A percentile compares a stretch with the other conserved stretches of the same genome.
Evolutionary conservation across 2,329 filamentous ascomycete genomes (phyloP).

Genomic region (Sphaerostilbella broomeana): DNA sequence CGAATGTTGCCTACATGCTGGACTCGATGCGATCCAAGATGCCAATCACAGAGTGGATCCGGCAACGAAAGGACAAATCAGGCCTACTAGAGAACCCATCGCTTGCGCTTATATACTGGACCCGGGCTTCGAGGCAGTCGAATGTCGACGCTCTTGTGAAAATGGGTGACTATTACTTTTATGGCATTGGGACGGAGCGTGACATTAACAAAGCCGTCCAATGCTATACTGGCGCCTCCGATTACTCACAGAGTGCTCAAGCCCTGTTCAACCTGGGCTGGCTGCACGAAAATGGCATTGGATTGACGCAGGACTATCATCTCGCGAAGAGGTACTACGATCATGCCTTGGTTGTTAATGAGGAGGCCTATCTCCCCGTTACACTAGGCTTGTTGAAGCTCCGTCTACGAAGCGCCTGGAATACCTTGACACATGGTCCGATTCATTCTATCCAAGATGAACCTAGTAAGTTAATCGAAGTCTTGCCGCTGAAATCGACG

Average conservation of each 20-base stretch:
- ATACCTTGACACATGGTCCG: slow-evolving; percentile 80
- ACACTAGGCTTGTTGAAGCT: slow-evolving; percentile 83
- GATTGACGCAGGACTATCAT: slow-evolving; percentile 91
- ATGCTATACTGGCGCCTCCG: slow-evolving; percentile 88
- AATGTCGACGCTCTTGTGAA: slow-evolving; percentile 95
- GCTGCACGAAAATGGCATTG: slow-evolving; percentile 98
- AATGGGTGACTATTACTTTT: slow-evolving; percentile 95
- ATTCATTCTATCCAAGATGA: slow-evolving; percentile 91
- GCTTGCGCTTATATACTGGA: slow-evolving; percentile 87
- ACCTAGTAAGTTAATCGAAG: slow-evolving; percentile 51
- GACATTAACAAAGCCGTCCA: slow-evolving; percentile 82
- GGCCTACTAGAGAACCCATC: slow-evolving; percentile 45
- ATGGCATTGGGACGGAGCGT: slow-evolving; percentile 64
- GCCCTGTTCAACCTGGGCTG: slow-evolving; percentile 95
- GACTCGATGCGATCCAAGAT: slow-evolving; percentile 59
- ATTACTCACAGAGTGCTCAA: slow-evolving; percentile 87
- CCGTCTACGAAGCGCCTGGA: slow-evolving; percentile 84
- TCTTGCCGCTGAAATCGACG: neutral
- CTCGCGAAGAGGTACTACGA: slow-evolving; percentile 96
- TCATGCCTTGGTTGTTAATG: slow-evolving; percentile 80
- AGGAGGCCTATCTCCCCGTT: slow-evolving; percentile 89
- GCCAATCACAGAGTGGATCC: slow-evolving; percentile 37
- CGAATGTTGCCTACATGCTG: slow-evolving; percentile 81
- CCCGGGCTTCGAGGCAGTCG: slow-evolving; percentile 81
- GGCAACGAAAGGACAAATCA: slow-evolving; percentile 31